A percentile compares a stretch with the other conserved stretches of the same genome.
Conservation (phyloP, 2,329 filamentous ascomycete genomes). For the Alternaria sp. region DNA sequence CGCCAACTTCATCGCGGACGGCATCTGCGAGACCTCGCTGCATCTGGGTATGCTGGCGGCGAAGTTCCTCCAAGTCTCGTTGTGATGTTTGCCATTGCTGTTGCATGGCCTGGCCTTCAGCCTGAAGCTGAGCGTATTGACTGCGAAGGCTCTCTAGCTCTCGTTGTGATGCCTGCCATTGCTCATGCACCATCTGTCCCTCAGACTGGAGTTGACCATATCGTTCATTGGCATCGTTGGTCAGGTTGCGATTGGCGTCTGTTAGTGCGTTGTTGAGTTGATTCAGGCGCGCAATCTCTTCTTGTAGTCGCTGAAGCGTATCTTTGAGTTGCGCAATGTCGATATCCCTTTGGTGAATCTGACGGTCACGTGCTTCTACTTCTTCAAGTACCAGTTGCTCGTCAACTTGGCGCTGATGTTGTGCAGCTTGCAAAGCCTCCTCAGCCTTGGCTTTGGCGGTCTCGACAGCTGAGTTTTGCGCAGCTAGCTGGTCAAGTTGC, state of each 20-base stretch:
- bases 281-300: slow-evolving; percentile 79
- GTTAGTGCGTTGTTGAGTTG: slow-evolving; percentile 83
- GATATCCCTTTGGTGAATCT: slow-evolving; percentile 80
- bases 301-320: slow-evolving; percentile 78
- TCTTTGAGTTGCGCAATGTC: slow-evolving; percentile 84
- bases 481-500: slow-evolving; percentile 80
- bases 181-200: slow-evolving; percentile 1
- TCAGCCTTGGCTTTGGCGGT: slow-evolving; percentile 76
- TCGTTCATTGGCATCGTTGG: slow-evolving; percentile 75
- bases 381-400: slow-evolving; percentile 57
- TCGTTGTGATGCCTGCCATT: not conserved
- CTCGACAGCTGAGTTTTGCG: slow-evolving; percentile 81
- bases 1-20: slow-evolving; percentile 66
- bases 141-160: not conserved
- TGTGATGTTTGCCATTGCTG: slow-evolving; percentile 65
- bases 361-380: slow-evolving; percentile 69
- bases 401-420: slow-evolving; percentile 61
- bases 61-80: slow-evolving; percentile 72
- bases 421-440: slow-evolving; percentile 63
- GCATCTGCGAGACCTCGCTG: slow-evolving; percentile 68
- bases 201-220: slow-evolving; percentile 66
- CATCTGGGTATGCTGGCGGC: slow-evolving; percentile 66
- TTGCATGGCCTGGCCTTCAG: slow-evolving; percentile 64
- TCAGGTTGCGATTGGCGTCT: slow-evolving; percentile 77
- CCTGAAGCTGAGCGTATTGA: slow-evolving; percentile 71